Evolutionary conservation across 2,329 filamentous ascomycete genomes (phyloP).

Genomic region (Trichoderma oligosporum): DNA sequence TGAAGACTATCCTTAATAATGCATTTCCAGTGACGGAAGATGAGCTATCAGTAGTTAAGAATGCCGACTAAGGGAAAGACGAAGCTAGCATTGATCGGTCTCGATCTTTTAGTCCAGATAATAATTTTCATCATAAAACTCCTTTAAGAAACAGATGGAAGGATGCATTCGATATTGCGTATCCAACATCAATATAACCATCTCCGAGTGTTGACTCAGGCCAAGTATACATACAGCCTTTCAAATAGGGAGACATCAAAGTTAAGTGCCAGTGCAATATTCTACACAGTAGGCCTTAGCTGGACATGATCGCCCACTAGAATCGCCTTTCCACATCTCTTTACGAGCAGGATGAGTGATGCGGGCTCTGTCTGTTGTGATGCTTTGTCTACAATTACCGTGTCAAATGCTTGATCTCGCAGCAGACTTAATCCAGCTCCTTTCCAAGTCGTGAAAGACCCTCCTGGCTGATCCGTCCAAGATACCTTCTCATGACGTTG

Average conservation of each 20-base stretch:
- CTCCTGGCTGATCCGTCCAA: conserved; percentile 19
- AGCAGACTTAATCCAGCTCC: conserved; percentile 41
- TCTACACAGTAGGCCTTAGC: conserved; percentile 41
- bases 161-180: conserved; percentile 45
- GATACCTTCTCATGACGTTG: conserved; percentile 39
- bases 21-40: neutral
- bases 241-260: conserved; percentile 45
- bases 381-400: conserved; percentile 44
- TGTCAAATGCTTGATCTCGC: conserved; percentile 36
- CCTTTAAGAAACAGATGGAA: conserved; percentile 36
- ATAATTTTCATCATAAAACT: conserved; percentile 39
- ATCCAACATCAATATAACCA: conserved; percentile 40
- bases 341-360: conserved; percentile 39
- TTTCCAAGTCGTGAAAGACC: conserved; percentile 41
- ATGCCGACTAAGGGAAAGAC: conserved; percentile 23
- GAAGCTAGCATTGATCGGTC: conserved; percentile 24
- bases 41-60: conserved; percentile 11
- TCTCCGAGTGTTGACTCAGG: neutral
- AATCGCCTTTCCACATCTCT: conserved; percentile 40
- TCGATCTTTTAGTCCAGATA: conserved; percentile 30
- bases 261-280: conserved; percentile 32
- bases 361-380: conserved; percentile 45
- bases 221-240: conserved; percentile 37
- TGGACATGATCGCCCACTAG: conserved; percentile 47
- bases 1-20: conserved; percentile 30